A percentile compares a stretch with the other conserved stretches of the same genome.
Conservation (phyloP, 352 stramenopile genomes). For the Phytophthora idaei region DNA sequence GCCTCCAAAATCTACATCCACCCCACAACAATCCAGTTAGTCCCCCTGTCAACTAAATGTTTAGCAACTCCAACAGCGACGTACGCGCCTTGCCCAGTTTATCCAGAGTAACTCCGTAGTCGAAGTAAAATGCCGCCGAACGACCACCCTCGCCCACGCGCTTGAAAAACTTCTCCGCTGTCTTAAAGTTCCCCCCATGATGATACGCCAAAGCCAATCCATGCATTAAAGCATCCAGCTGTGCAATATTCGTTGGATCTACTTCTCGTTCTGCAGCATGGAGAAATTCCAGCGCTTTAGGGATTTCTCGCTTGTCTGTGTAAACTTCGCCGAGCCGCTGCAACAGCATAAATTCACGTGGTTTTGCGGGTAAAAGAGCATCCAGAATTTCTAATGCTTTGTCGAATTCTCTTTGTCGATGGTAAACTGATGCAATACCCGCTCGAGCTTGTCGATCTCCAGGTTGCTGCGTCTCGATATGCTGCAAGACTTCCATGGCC, state of each 20-base stretch:
- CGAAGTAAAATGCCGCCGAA: slow-evolving; percentile 51
- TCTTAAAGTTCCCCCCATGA: slow-evolving; percentile 29
- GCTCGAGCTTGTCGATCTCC: slow-evolving; percentile 26
- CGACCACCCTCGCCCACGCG: slow-evolving; percentile 16
- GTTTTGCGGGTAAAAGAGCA: slow-evolving; percentile 18
- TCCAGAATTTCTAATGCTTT: slow-evolving; percentile 31
- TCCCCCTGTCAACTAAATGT: neutral
- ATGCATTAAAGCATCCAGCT: slow-evolving; percentile 25
- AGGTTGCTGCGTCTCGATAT: slow-evolving; percentile 33
- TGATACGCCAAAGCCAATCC: slow-evolving; percentile 48
- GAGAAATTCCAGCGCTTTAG: slow-evolving; percentile 28
- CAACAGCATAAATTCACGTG: slow-evolving; percentile 25
- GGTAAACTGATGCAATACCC: slow-evolving; percentile 40
- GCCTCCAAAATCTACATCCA: slow-evolving; percentile 47
- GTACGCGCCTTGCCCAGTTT: slow-evolving; percentile 47
- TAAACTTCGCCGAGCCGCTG: slow-evolving; percentile 43
- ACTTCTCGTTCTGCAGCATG: slow-evolving; percentile 23
- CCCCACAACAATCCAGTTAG: slow-evolving; percentile 10
- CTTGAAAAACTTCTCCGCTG: slow-evolving; percentile 40
- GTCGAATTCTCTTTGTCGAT: slow-evolving; percentile 33
- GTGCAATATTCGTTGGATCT: neutral
- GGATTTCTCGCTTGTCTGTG: slow-evolving; percentile 29
- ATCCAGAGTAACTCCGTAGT: slow-evolving; percentile 59
- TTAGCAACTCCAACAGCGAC: neutral
- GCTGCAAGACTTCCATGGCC: slow-evolving; percentile 33